Evolutionary conservation across 176 grass and related monocot species (phyloP).

Genomic region (Triticum monococcum): DNA sequence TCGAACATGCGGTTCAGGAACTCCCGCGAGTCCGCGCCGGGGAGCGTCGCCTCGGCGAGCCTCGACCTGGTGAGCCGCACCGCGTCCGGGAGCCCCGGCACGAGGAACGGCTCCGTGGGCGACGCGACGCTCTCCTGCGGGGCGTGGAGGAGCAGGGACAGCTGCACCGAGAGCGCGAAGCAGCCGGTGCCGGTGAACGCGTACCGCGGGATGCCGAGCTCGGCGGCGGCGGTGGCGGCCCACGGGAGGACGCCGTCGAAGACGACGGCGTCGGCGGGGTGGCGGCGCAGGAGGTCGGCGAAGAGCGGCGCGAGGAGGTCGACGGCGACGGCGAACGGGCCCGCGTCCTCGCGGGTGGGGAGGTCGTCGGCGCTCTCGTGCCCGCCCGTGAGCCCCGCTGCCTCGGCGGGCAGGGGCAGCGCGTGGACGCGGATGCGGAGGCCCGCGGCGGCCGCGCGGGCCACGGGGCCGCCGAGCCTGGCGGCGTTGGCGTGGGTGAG

Average conservation of each 20-base stretch:
- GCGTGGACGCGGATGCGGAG: constrained; percentile 33
- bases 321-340: constrained; percentile 40
- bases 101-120: constrained; percentile 47
- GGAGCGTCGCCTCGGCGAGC: constrained; percentile 61
- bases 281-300: constrained; percentile 20
- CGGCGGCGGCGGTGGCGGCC: constrained; percentile 40
- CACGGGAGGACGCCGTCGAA: constrained; percentile 68
- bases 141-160: constrained; percentile 31
- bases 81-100: constrained; percentile 43
- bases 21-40: constrained; percentile 38
- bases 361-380: constrained; percentile 58
- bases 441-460: constrained; percentile 29
- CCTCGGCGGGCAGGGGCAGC: constrained; percentile 24
- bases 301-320: constrained; percentile 64
- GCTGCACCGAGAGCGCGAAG: constrained; percentile 66
- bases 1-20: constrained; percentile 47
- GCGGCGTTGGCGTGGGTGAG: constrained; percentile 39
- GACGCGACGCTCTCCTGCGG: constrained; percentile 36
- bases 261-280: constrained; percentile 48
- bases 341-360: constrained; percentile 42
- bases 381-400: constrained; percentile 31
- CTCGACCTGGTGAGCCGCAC: constrained; percentile 49
- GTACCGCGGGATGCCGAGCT: constrained; percentile 57
- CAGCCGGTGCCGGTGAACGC: constrained; percentile 62
- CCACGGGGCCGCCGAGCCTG: constrained; percentile 35